Evolutionary conservation across 139 green algal genomes (phyloP).

Genomic region (Pedinophyceae sp.): DNA sequence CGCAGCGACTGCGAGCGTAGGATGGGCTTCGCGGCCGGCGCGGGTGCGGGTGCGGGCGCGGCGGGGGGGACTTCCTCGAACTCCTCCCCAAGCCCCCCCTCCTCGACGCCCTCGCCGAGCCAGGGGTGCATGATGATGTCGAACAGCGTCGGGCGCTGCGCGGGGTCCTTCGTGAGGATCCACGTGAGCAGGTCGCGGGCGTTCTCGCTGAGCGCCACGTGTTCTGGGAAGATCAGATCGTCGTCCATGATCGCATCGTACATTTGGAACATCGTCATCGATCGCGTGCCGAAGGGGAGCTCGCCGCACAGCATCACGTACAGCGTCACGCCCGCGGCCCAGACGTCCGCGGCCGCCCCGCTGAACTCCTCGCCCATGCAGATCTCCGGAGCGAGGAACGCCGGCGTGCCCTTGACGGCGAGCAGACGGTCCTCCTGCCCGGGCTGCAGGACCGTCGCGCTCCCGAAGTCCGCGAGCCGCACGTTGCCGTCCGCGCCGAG

Average conservation of each 20-base stretch:
- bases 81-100: no score
- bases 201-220: background rate
- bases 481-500: background rate
- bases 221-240: background rate
- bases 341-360: background rate
- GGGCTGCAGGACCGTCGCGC: background rate
- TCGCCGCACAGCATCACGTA: background rate
- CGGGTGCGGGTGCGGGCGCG: no score
- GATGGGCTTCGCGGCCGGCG: no score
- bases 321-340: background rate
- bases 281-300: background rate
- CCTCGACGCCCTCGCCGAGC: no score
- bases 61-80: no score
- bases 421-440: background rate
- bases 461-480: background rate
- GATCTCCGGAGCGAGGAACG: background rate
- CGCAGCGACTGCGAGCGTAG: no score
- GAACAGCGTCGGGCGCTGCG: background rate
- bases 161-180: background rate
- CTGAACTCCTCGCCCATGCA: no score
- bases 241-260: background rate
- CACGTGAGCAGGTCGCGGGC: background rate
- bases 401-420: background rate
- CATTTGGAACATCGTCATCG: background rate
- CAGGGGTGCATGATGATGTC: no score